These are phyloP conservation scores for Articulospora tetracladia DNA, from an alignment of 495 filamentous ascomycete genomes.

Conservation along the genomic window DNA sequence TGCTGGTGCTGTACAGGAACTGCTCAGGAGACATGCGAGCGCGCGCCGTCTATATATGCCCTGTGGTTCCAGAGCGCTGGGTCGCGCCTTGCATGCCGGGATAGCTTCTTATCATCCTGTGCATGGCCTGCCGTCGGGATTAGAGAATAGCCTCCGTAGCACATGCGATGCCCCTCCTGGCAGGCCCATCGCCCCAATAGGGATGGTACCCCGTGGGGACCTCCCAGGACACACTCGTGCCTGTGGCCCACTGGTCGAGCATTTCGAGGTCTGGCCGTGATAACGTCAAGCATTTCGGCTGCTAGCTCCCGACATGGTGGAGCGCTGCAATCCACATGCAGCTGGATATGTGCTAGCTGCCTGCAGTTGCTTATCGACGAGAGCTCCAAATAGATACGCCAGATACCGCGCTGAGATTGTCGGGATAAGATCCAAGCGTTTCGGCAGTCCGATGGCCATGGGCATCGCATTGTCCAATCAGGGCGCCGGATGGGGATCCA, in stretches of 20 bases:
- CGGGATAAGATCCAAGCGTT: background rate
- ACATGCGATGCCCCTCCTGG: background rate
- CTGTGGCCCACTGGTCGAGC: background rate
- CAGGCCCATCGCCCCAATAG: background rate
- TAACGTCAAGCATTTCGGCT: background rate
- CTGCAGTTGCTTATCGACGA: background rate
- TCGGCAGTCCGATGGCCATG: background rate
- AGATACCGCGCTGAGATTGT: background rate
- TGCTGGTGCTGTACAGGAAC: no score
- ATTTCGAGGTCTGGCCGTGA: background rate
- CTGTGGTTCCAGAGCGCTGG: background rate
- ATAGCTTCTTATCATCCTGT: background rate
- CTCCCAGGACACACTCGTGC: background rate
- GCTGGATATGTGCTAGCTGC: background rate
- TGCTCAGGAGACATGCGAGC: background rate
- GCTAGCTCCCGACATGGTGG: background rate
- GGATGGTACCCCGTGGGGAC: background rate
- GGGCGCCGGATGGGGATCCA: background rate
- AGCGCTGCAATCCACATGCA: background rate
- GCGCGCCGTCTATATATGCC: background rate
- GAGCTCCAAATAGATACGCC: background rate
- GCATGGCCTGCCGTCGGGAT: background rate
- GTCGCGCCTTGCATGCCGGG: background rate
- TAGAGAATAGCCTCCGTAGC: background rate
- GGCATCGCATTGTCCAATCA: background rate